Percentiles rank a stretch among this genome's conserved stretches.
Conservation (phyloP, 768 basidiomycete genomes). For the Kwoniella dejecticola region DNA sequence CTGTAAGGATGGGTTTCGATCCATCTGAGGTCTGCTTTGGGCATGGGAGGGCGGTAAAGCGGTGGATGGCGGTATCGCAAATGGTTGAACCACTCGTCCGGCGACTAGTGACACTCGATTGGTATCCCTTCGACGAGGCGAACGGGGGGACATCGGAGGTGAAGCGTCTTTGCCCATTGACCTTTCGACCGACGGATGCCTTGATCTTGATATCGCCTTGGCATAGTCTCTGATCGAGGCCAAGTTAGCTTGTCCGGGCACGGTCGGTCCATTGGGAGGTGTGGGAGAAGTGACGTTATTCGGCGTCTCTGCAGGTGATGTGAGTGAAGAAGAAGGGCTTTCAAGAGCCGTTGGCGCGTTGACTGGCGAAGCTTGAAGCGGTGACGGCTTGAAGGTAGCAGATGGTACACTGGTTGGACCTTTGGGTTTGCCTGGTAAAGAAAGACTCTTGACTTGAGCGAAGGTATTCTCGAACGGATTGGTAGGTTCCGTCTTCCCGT, state of each 20-base stretch:
- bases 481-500: constrained; percentile 8
- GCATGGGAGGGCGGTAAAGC: constrained; percentile 41
- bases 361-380: constrained; percentile 40
- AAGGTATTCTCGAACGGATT: constrained; percentile 21
- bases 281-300: constrained; percentile 6
- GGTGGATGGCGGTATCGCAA: constrained; percentile 46
- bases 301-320: constrained; percentile 27
- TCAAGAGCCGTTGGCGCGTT: constrained; percentile 18
- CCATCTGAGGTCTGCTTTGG: constrained; percentile 14
- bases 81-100: constrained; percentile 51
- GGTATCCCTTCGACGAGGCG: constrained; percentile 41
- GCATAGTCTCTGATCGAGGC: constrained; percentile 45
- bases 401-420: constrained; percentile 15
- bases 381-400: constrained; percentile 41
- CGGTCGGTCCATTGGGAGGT: not conserved
- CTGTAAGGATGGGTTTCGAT: constrained; percentile 38
- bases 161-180: constrained; percentile 22
- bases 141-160: constrained; percentile 40
- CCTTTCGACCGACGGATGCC: constrained; percentile 23
- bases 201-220: constrained; percentile 19
- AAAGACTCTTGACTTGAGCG: constrained; percentile 15
- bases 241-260: constrained; percentile 19
- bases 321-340: constrained; percentile 3
- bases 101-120: constrained; percentile 49
- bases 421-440: constrained; percentile 16